Evolutionary conservation across 2,329 filamentous ascomycete genomes (phyloP).

Genomic region (Fusarium sp.): DNA sequence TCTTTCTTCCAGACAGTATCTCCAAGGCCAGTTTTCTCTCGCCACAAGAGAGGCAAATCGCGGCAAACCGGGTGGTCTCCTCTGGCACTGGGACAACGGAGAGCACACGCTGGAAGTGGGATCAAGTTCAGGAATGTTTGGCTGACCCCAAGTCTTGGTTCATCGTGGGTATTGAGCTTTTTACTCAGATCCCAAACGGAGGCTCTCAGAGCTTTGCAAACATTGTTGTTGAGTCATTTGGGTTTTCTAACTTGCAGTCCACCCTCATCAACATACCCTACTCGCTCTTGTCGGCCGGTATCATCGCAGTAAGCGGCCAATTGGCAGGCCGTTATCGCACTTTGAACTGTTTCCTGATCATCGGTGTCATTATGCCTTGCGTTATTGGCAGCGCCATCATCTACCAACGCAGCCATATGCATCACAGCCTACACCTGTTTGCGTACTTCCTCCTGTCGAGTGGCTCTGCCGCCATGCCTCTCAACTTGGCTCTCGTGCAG

Average conservation of each 20-base stretch:
- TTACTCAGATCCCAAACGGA: conserved; percentile 70
- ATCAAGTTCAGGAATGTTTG: conserved; percentile 65
- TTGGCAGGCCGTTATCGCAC: conserved; percentile 63
- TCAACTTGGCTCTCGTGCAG: conserved; percentile 65
- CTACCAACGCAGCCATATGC: conserved; percentile 56
- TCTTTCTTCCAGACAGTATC: conserved; percentile 64
- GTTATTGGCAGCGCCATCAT: conserved; percentile 65
- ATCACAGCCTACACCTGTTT: conserved; percentile 60
- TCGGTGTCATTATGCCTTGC: conserved; percentile 61
- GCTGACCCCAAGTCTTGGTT: conserved; percentile 70
- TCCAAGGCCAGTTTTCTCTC: conserved; percentile 68
- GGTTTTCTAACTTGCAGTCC: conserved; percentile 64
- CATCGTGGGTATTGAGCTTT: conserved; percentile 63
- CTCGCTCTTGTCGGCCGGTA: conserved; percentile 60
- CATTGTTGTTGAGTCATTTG: conserved; percentile 66
- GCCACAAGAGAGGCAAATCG: conserved; percentile 61
- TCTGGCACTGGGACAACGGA: conserved; percentile 64
- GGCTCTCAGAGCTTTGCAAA: conserved; percentile 70
- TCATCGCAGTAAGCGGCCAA: conserved; percentile 62
- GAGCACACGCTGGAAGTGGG: conserved; percentile 60
- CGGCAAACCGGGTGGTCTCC: conserved; percentile 58
- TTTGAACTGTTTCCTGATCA: conserved; percentile 63
- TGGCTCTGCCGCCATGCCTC: conserved; percentile 64
- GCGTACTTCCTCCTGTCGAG: conserved; percentile 68
- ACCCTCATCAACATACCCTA: conserved; percentile 69